Conservation (phyloP, 257 asterid genomes). For the Vinca minor region DNA sequence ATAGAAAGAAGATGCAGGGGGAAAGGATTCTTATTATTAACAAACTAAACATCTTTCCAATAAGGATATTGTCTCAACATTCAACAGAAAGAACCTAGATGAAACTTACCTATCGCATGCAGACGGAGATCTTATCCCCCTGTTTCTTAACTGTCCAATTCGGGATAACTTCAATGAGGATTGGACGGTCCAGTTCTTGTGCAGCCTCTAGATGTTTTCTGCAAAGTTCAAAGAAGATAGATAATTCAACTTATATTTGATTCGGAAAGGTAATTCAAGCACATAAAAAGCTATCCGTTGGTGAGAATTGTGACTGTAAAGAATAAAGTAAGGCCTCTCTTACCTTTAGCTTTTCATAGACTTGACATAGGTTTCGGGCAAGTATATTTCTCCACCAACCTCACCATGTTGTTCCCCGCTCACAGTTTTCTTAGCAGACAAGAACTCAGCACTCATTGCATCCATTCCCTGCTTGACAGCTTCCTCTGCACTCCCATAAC, state of each 20-base stretch:
- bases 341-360: slow-evolving; percentile 40
- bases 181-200: slow-evolving; percentile 11
- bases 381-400: slow-evolving; percentile 88
- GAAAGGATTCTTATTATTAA: slow-evolving; percentile 4
- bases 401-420: slow-evolving; percentile 97
- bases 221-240: slow-evolving; percentile 8
- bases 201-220: slow-evolving; percentile 17
- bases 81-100: slow-evolving; percentile 34
- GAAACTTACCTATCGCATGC: slow-evolving; percentile 42
- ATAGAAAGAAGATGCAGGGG: slow-evolving; percentile 2
- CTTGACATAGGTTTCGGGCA: slow-evolving; percentile 58
- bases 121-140: slow-evolving; percentile 25
- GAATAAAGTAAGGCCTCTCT: background rate
- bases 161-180: slow-evolving; percentile 17
- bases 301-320: background rate
- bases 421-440: slow-evolving; percentile 75
- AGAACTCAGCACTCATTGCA: slow-evolving; percentile 83
- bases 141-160: slow-evolving; percentile 18
- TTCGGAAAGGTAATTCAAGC: background rate
- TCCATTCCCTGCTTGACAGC: slow-evolving; percentile 83
- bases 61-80: slow-evolving; percentile 22
- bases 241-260: background rate
- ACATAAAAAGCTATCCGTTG: background rate
- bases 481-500: slow-evolving; percentile 87
- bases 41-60: slow-evolving; percentile 17